These are phyloP conservation scores for Zasmidium angulare DNA, from an alignment of 2,329 filamentous ascomycete genomes.

Conservation along the genomic window DNA sequence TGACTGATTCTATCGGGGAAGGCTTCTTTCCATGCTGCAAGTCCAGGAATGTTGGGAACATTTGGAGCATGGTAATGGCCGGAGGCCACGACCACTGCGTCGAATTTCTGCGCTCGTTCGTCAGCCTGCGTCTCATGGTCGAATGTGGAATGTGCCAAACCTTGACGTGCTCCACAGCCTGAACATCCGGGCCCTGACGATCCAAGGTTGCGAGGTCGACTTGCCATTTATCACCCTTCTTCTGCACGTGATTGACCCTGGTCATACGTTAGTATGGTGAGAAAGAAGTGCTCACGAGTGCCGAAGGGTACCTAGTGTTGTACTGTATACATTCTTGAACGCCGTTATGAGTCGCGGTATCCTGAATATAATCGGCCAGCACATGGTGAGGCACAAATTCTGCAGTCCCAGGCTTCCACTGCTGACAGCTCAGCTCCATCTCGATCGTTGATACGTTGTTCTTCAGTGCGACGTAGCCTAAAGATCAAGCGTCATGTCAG, in stretches of 20 bases:
- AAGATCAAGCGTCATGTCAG: conserved; percentile 37
- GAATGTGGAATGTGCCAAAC: conserved; percentile 1
- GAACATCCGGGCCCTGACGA: conserved; percentile 4
- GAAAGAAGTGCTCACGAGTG: no score
- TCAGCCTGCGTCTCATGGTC: not conserved
- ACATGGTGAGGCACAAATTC: conserved; percentile 59
- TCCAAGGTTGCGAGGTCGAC: conserved; percentile 51
- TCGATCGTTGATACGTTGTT: conserved; percentile 56
- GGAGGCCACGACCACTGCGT: conserved; percentile 54
- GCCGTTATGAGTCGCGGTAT: conserved; percentile 53
- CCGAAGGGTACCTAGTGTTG: conserved; percentile 59
- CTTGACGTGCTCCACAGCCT: conserved; percentile 1
- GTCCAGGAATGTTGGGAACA: conserved; percentile 51
- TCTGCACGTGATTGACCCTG: conserved; percentile 55
- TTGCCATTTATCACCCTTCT: conserved; percentile 51
- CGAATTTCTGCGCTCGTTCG: conserved; percentile 42
- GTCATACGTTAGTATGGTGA: no score
- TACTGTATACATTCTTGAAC: conserved; percentile 54
- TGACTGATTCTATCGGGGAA: conserved; percentile 51
- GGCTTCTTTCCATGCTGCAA: conserved; percentile 46
- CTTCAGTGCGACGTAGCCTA: conserved; percentile 53
- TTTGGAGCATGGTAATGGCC: conserved; percentile 56
- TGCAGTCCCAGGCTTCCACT: conserved; percentile 61
- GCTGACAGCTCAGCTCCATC: conserved; percentile 50
- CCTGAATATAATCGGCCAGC: conserved; percentile 61